These are phyloP conservation scores for Hypomontagnella monticulosa DNA, from an alignment of 495 filamentous ascomycete genomes.

Conservation along the genomic window DNA sequence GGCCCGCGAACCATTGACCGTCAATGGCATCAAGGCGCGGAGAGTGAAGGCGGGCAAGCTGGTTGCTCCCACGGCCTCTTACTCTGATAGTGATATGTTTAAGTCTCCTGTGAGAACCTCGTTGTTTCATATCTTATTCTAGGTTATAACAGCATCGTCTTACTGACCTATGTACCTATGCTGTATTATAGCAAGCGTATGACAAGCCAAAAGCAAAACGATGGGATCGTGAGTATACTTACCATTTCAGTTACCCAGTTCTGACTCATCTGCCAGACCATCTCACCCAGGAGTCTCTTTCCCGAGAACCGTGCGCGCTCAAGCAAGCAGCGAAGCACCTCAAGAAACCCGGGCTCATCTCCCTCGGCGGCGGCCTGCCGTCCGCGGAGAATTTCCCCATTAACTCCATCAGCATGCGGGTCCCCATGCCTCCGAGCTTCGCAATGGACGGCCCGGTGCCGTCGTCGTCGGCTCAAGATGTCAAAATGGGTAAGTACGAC, in stretches of 20 bases:
- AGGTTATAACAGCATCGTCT: neutral
- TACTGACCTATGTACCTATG: constrained; percentile 8
- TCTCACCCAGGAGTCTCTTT: constrained; percentile 65
- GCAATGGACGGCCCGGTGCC: constrained; percentile 68
- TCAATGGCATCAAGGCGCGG: constrained; percentile 73
- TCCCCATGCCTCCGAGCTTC: constrained; percentile 65
- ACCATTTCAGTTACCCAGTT: neutral
- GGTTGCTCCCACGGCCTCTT: constrained; percentile 78
- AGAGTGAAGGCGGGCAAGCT: constrained; percentile 74
- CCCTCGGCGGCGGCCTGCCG: constrained; percentile 90
- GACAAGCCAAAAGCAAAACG: constrained; percentile 82
- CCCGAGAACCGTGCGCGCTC: constrained; percentile 69
- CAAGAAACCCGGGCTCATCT: constrained; percentile 78
- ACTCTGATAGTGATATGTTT: constrained; percentile 82
- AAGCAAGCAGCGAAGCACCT: constrained; percentile 80
- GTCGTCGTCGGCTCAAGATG: constrained; percentile 58
- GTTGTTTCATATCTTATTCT: neutral
- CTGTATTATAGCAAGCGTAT: constrained; percentile 45
- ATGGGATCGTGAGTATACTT: constrained; percentile 77
- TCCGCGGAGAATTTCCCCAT: constrained; percentile 87
- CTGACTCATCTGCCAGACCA: constrained; percentile 49
- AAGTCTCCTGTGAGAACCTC: constrained; percentile 69
- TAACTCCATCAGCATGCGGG: constrained; percentile 50
- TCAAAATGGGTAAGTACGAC: constrained; percentile 84
- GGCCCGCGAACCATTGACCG: constrained; percentile 69